These are phyloP conservation scores for Stenocarpella maydis DNA, from an alignment of 2,329 filamentous ascomycete species.

Conservation along the genomic window DNA sequence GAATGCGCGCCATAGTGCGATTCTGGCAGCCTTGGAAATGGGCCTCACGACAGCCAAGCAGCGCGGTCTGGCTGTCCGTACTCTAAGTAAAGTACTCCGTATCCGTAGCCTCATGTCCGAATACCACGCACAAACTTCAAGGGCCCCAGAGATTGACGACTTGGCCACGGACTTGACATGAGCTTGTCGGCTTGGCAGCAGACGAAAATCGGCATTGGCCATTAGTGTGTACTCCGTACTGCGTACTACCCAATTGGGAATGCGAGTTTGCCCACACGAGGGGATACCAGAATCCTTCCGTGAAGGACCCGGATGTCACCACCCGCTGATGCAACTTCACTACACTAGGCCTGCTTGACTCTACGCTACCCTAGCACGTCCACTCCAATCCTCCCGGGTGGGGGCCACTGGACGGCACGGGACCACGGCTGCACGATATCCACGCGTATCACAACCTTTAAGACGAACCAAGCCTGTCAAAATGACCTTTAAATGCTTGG, in stretches of 20 bases:
- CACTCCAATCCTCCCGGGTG: no score
- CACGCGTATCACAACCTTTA: no score
- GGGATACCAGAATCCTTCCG: background rate
- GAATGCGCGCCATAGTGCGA: background rate
- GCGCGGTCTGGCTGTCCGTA: background rate
- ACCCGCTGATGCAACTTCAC: background rate
- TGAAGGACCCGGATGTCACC: constrained; percentile 6
- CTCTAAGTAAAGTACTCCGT: background rate
- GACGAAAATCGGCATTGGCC: background rate
- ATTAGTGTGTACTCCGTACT: background rate
- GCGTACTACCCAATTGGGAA: no score
- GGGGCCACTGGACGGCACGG: no score
- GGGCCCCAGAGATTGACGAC: background rate
- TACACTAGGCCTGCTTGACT: background rate
- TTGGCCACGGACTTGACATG: constrained; percentile 8
- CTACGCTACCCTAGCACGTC: no score
- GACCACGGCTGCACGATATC: background rate
- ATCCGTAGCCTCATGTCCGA: background rate
- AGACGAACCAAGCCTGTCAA: no score
- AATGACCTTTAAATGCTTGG: no score
- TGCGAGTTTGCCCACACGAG: background rate
- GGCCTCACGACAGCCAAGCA: background rate
- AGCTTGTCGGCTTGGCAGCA: constrained; percentile 21
- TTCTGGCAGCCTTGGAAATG: background rate
- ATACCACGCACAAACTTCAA: background rate